Evolutionary conservation across 2,329 filamentous ascomycete species (phyloP).

Genomic region (Colletotrichum eleusines): DNA sequence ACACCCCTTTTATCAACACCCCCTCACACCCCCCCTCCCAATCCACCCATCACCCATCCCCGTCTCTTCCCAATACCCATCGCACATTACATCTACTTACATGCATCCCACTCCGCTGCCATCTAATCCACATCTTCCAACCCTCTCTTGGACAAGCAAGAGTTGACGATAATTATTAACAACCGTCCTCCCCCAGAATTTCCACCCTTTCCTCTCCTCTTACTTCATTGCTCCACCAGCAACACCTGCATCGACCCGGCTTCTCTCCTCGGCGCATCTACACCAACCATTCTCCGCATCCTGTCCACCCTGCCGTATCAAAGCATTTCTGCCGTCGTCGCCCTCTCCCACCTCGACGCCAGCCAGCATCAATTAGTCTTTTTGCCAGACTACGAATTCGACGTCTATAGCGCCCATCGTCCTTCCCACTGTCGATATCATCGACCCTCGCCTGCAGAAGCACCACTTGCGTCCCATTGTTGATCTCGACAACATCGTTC

Average conservation of each 20-base stretch:
- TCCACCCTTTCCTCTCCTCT: slow-evolving; percentile 38
- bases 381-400: slow-evolving; percentile 6
- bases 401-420: neutral
- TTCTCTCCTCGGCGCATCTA: slow-evolving; percentile 13
- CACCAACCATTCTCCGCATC: slow-evolving; percentile 33
- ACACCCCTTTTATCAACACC: neutral
- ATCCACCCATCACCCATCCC: slow-evolving; percentile 20
- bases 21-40: slow-evolving; percentile 6
- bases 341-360: slow-evolving; percentile 9
- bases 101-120: slow-evolving; percentile 39
- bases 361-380: slow-evolving; percentile 2
- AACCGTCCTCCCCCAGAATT: slow-evolving; percentile 42
- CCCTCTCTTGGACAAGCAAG: slow-evolving; percentile 17
- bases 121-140: slow-evolving; percentile 39
- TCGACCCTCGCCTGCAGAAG: slow-evolving; percentile 14
- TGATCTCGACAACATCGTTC: neutral
- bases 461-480: slow-evolving; percentile 9
- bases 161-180: slow-evolving; percentile 44
- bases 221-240: slow-evolving; percentile 42
- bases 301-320: slow-evolving; percentile 23
- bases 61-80: slow-evolving; percentile 30
- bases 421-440: slow-evolving; percentile 7
- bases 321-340: slow-evolving; percentile 29
- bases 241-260: slow-evolving; percentile 17
- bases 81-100: slow-evolving; percentile 38